phyloP scores from a whole-genome alignment of 441 rosid species.

The Viola pubescens region DNA sequence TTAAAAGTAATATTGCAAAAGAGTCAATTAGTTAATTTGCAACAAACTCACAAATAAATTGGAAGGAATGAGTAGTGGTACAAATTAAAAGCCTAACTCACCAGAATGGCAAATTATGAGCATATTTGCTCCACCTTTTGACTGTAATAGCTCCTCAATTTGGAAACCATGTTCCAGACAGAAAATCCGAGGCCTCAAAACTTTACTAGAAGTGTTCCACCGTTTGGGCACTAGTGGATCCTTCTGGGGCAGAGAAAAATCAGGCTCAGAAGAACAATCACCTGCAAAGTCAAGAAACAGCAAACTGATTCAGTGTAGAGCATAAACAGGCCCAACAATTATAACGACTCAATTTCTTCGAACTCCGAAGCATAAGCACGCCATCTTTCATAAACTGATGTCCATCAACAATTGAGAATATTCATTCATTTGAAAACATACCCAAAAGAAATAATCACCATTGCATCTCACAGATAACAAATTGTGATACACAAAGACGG shows the following conservation, averaged over 20 bases:
- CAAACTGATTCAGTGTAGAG: slow-evolving; percentile 17
- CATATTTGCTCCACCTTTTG: slow-evolving; percentile 75
- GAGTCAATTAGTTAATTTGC: neutral
- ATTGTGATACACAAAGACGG: no score
- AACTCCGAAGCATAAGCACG: no score
- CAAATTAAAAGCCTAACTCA: slow-evolving; percentile 22
- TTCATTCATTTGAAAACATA: no score
- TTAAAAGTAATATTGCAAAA: neutral
- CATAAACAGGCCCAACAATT: slow-evolving; percentile 6
- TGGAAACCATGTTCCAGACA: slow-evolving; percentile 92
- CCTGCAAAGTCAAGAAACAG: slow-evolving; percentile 29
- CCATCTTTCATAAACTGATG: no score
- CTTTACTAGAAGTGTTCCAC: slow-evolving; percentile 52
- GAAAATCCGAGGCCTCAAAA: slow-evolving; percentile 78
- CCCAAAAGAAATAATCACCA: no score
- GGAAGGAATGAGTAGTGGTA: neutral
- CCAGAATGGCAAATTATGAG: slow-evolving; percentile 96
- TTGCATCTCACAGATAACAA: no score
- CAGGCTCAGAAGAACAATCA: slow-evolving; percentile 15
- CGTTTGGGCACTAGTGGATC: slow-evolving; percentile 27
- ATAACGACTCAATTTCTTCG: neutral
- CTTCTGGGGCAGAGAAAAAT: slow-evolving; percentile 23
- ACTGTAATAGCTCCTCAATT: slow-evolving; percentile 56
- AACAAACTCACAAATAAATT: neutral
- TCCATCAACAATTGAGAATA: no score